Evolutionary conservation across 1,284 basidiomycete genomes (phyloP), one percentile per base, ranked within the genome.

Genomic region (Schizopora paradoxa): DNA sequence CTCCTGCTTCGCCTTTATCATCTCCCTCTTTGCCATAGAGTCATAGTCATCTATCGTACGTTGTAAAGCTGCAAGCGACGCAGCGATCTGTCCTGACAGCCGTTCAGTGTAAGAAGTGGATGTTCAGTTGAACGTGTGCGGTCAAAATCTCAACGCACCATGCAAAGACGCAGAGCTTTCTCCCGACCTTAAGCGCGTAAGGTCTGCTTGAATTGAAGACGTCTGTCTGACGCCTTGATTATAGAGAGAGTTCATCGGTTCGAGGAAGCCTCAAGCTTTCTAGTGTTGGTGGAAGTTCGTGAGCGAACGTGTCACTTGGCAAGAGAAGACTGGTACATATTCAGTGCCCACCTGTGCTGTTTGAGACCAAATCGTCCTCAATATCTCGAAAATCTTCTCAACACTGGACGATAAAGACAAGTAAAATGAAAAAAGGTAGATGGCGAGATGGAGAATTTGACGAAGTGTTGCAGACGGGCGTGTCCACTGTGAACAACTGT

Each of bases 171-270:
- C 76, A 10, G 89, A 90, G 35, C 68, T 73, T 57, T 93, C 90
- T 13, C 90, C 90, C 66, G 76, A 77, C 48, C 82, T 79, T 56
- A 94, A 70, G 31, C 82, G 76, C 48, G 90, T 85, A 21, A 97
- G 68, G 70, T 97, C 93, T 4, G 85, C 76, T 57, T 91, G 83
- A 44, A 97, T 79, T 1, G 89, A 91, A 58, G 82, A 84, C 25
- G 91, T 89, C 66, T 97, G 93, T 34, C 93, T 78, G 14, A 94
- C 86, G 1, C 92, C 93, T 38, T 90, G 85, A 1, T 91, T 91
- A 69, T 96, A 96, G 19, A 97, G 74, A 25, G 91, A 92, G 68
- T 96, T 94, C 92, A 96, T 94, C 10, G n/a, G n/a, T n/a, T n/a
- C n/a, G n/a, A n/a, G n/a, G n/a, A n/a, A n/a, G n/a, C n/a, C n/a